Evolutionary conservation across 2,329 filamentous ascomycete genomes (phyloP).

Genomic region (Botrytis squamosa): DNA sequence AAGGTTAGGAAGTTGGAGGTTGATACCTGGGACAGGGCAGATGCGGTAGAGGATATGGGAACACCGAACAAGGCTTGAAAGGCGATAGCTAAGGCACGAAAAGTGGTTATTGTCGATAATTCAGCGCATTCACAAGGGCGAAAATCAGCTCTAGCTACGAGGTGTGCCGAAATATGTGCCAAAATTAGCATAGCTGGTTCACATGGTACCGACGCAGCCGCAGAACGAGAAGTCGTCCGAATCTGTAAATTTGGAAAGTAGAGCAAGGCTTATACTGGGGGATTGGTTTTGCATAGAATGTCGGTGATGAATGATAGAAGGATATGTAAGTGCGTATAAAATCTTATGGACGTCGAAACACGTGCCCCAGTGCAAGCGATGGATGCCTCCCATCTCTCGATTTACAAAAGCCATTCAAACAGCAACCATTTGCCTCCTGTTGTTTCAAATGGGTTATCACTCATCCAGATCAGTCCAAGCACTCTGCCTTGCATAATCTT

Average conservation of each 20-base stretch:
- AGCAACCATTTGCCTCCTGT: not conserved
- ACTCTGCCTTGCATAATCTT: not conserved
- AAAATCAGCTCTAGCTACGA: not conserved
- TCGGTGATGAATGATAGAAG: not conserved
- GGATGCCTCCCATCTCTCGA: not conserved
- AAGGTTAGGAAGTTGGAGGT: constrained; percentile 63
- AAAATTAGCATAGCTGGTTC: not conserved
- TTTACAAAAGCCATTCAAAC: not conserved
- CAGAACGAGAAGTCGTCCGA: not conserved
- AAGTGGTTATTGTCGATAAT: too few relatives aligned
- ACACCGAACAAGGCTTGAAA: constrained; percentile 18
- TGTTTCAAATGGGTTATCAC: not conserved
- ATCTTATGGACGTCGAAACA: not conserved
- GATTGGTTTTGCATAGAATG: not conserved
- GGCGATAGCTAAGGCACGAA: not conserved
- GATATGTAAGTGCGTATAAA: not conserved
- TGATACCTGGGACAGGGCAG: constrained; percentile 69
- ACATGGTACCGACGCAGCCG: too few relatives aligned
- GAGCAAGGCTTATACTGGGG: not conserved
- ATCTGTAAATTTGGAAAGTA: not conserved
- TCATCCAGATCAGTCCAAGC: not conserved
- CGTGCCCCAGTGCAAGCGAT: not conserved
- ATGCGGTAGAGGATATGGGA: constrained; percentile 70
- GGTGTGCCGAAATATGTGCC: not conserved
- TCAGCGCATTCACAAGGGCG: too few relatives aligned